Evolutionary conservation across 2,329 filamentous ascomycete species (phyloP), one percentile per base, ranked within the genome.

Genomic region (Claviceps humidiphila): DNA sequence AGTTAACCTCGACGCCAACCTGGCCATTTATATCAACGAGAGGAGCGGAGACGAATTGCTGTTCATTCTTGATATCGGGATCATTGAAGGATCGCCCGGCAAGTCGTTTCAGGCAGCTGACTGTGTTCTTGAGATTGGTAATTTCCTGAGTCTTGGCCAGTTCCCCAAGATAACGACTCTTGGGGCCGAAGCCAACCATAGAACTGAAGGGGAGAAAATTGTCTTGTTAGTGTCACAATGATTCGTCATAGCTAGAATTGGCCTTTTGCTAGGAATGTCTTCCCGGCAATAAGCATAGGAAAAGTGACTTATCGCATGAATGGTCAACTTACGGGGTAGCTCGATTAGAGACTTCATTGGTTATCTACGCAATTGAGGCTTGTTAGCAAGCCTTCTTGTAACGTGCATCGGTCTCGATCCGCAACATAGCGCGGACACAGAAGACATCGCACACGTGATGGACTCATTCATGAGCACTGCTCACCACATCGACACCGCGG

Each of bases 71-170:
- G 58, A 95, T 78, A 78, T 98, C 93, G 66, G 93, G 89, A 67
- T 98, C 93, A 68, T 78, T 84, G 72, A 91, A 79, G 57, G 80
- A 77, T 67, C 93, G 89, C 66, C 93, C 93, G 65, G 86, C 85
- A 62, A 98, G 84, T 65, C 93, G 88, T 76, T 95, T 95, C 64
- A 98, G 80, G 60, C 82, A 90, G 69, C 82, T 78, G 73, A 98
- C 87, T 61, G 93, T 98, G 80, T 98, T 98, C 78, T 97, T 98
- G 66, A 97, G 82, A 78, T 98, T 98, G 66, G 91, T 95, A 68
- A 95, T 94, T 74, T 98, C 93, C 75, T 96, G 91, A 60, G 91
- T 97, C 82, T 97, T 97, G 61, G 93, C 93, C 53, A 87, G 73
- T 76, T 98, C 93, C 60, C 93, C 93, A 59, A 98, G 80, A 69